phyloP scores from a whole-genome alignment of 108 stramenopile genomes.

The Fistulifera pelliculosa region DNA sequence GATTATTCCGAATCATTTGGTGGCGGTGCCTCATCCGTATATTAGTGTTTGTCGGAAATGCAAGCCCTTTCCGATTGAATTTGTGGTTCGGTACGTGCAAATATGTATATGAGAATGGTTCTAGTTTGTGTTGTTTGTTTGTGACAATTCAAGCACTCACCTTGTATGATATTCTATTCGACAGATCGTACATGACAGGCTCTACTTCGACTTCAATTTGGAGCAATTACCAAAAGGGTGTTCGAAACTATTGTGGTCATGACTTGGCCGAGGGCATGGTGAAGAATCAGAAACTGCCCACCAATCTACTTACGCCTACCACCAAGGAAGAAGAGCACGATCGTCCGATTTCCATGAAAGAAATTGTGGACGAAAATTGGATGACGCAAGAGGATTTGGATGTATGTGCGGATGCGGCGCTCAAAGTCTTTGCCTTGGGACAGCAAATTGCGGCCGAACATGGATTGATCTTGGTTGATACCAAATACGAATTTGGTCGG shows the following conservation, averaged over 20 bases:
- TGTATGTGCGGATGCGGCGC: slow-evolving; percentile 58
- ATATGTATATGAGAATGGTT: too few species aligned
- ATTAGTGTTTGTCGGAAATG: slow-evolving; percentile 87
- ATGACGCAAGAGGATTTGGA: slow-evolving; percentile 82
- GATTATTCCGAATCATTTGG: slow-evolving; percentile 91
- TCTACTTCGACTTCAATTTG: slow-evolving; percentile 95
- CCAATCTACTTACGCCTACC: slow-evolving; percentile 89
- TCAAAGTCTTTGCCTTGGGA: slow-evolving; percentile 77
- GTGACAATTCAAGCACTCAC: slow-evolving; percentile 8
- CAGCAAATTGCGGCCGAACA: slow-evolving; percentile 76
- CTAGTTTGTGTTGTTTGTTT: too few species aligned
- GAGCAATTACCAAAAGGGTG: slow-evolving; percentile 95
- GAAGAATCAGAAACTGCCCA: slow-evolving; percentile 86
- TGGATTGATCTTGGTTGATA: slow-evolving; percentile 97
- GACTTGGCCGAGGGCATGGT: slow-evolving; percentile 87
- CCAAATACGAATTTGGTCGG: slow-evolving; percentile 97
- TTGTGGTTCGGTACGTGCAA: slow-evolving; percentile 87
- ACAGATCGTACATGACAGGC: slow-evolving; percentile 89
- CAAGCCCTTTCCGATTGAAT: slow-evolving; percentile 95
- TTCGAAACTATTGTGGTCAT: slow-evolving; percentile 93
- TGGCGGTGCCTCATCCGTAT: slow-evolving; percentile 89
- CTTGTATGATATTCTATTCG: background rate
- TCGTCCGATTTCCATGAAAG: slow-evolving; percentile 88
- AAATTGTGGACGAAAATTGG: slow-evolving; percentile 83
- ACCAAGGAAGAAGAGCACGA: slow-evolving; percentile 97